Evolutionary conservation across 2,329 filamentous ascomycete species (phyloP).

Genomic region (Trichoderma semiorbis): DNA sequence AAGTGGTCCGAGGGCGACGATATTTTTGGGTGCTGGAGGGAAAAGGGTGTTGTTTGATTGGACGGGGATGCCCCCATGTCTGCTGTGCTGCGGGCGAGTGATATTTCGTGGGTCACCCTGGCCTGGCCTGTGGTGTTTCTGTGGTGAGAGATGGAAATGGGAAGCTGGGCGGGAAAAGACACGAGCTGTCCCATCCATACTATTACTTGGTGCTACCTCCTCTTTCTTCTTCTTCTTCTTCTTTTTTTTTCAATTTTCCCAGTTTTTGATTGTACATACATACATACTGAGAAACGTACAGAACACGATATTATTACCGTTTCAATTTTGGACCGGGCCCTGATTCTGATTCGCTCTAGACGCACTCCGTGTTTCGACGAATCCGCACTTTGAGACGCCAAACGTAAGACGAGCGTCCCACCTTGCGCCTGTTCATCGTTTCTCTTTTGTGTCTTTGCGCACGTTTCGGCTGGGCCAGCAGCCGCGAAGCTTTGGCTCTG

Average conservation of each 20-base stretch:
- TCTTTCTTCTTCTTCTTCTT: background rate
- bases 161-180: background rate
- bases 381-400: constrained; percentile 14
- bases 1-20: constrained; percentile 6
- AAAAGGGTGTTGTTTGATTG: constrained; percentile 13
- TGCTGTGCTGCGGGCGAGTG: background rate
- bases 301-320: background rate
- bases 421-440: constrained; percentile 2
- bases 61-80: background rate
- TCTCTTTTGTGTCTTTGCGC: background rate
- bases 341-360: constrained; percentile 1
- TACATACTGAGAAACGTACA: no score
- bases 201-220: background rate
- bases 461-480: background rate
- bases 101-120: background rate
- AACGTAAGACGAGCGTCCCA: constrained; percentile 18
- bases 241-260: background rate
- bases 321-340: background rate
- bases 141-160: background rate
- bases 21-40: background rate
- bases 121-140: background rate
- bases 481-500: background rate
- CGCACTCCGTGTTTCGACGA: background rate
- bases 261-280: background rate
- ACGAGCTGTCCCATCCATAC: background rate